Base-by-base conservation (phyloP, 345 rosid species). In the Ceriops tagal region DNA sequence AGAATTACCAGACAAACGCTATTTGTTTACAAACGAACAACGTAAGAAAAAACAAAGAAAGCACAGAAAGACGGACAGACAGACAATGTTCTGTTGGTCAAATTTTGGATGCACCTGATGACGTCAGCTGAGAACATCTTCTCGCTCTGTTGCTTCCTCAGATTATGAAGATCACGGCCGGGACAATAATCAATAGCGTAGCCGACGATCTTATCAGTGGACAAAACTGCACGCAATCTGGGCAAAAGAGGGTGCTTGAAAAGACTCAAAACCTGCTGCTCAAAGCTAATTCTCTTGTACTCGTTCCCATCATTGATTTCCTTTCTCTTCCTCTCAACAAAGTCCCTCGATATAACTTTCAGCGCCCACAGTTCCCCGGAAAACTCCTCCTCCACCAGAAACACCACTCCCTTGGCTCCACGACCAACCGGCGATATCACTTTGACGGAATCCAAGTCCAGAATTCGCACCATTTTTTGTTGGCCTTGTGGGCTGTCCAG, bases 101-200 rank as follows among this genome's bases (percentile, higher is more conserved):
- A 18, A 53, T 19, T 20, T 26, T 31, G 13, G 20, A 53, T 22
- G 57, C 27, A 90, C 98, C 98, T 88, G 73, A 89, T 88, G 26
- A 76, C 62, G 22, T 82, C 88, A 30, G 83, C 85, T 64, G 97
- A 85, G 76, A 93, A 91, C 95, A 88, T 89, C 63, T 73, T 73
- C 79, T 93, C 98, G 1, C 85, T 85, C 78, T 93, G 97, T 64
- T 79, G 81, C 53, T 72, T 81, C 64, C 96, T 73, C 35, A 88
- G 72, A 47, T 64, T 79, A 76, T 79, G 63, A 68, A 93, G 88
- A 73, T 89, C 82, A 16, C 79, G 85, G 0, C 97, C 98, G 0
- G 98, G 84, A 66, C 98, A 93, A 62, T 89, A 93, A 83, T 93
- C 96, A 6, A 93, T 93, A 0, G 98, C 97, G 61, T 88, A 85